Base-by-base conservation (phyloP, 495 filamentous ascomycete genomes). In the Cetradonia linearis region DNA sequence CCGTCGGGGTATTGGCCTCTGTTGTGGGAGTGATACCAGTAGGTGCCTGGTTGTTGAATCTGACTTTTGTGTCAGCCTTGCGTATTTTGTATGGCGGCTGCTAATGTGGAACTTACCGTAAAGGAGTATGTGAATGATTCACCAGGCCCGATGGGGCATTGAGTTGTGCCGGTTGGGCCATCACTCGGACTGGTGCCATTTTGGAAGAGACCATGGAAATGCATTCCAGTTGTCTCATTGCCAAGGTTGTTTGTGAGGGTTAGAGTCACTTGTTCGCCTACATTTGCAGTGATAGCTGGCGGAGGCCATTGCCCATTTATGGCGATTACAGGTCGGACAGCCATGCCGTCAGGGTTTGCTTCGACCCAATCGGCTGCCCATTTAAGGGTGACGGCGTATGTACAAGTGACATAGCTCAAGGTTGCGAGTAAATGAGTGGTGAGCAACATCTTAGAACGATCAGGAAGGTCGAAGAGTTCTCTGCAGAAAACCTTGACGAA, bases 311-410 rank as follows among this genome's bases (percentile, higher is more conserved):
- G 71, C 4, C 77, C 78, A 65, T 93, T 93, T 75, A 91, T 88
- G 57, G 86, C 85, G 68, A 93, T 92, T 0, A 80, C 81, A 13
- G 81, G 82, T 20, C 88, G 78, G 13, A 80, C 74, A 37, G 78
- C 77, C 20, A 74, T 60, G n/a, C 84, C 86, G 71, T 94, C 90
- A 1, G 90, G 90, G 68, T 92, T 93, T 9, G 86, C 82, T 36
- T 75, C 83, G 6, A 89, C 83, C 90, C 90, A 94, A 30, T 78
- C 78, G 61, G 92, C 77, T 66, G 87, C 85, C 73, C 87, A 94
- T 68, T 95, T 77, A 67, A 88, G 86, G 25, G 77, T 83, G 56
- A 89, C 80, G 3, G 82, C 86, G 10, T 74, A 80, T 8, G 27
- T 27, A 16, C 27, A 42, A 11, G 30, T 10, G 14, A 28, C 34